Conservation (phyloP, 2,329 filamentous ascomycete species). For the Lecanicillium sp. region DNA sequence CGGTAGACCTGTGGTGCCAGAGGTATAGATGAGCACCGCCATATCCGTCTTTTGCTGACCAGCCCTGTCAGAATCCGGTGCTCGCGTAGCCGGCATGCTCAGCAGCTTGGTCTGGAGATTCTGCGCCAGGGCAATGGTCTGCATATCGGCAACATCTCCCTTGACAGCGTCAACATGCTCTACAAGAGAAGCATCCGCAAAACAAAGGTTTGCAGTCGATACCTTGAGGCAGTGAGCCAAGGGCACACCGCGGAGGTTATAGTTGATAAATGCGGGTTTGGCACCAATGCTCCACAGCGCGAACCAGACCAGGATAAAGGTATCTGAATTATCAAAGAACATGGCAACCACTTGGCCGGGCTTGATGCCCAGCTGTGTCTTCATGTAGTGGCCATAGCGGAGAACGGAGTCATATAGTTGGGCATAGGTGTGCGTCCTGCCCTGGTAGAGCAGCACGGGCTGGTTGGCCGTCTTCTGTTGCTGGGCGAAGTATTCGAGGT, state of each 20-base stretch:
- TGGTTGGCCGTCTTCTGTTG: slow-evolving; percentile 39
- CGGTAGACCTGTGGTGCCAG: slow-evolving; percentile 68
- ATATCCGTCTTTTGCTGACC: slow-evolving; percentile 23
- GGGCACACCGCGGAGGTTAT: slow-evolving; percentile 65
- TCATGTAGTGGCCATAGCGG: slow-evolving; percentile 69
- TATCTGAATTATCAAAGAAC: slow-evolving; percentile 73
- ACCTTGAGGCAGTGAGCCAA: slow-evolving; percentile 66
- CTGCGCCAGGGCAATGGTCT: not conserved
- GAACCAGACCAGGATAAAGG: slow-evolving; percentile 66
- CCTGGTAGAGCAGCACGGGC: slow-evolving; percentile 59
- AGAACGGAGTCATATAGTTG: slow-evolving; percentile 63
- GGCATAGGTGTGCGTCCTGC: slow-evolving; percentile 61
- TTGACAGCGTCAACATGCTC: slow-evolving; percentile 51
- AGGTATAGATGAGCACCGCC: slow-evolving; percentile 66
- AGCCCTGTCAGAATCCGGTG: not conserved
- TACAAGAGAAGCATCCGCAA: slow-evolving; percentile 58
- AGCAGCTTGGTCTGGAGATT: not conserved
- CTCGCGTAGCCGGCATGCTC: not conserved
- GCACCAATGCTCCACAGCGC: slow-evolving; percentile 79
- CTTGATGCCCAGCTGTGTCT: slow-evolving; percentile 52
- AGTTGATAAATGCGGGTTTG: slow-evolving; percentile 80
- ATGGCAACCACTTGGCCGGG: slow-evolving; percentile 71
- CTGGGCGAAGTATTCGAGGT: slow-evolving; percentile 60
- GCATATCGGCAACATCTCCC: slow-evolving; percentile 29
- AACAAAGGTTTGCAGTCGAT: slow-evolving; percentile 55